Conservation (phyloP, 305 asterid species). For the Ilex paraguariensis region DNA sequence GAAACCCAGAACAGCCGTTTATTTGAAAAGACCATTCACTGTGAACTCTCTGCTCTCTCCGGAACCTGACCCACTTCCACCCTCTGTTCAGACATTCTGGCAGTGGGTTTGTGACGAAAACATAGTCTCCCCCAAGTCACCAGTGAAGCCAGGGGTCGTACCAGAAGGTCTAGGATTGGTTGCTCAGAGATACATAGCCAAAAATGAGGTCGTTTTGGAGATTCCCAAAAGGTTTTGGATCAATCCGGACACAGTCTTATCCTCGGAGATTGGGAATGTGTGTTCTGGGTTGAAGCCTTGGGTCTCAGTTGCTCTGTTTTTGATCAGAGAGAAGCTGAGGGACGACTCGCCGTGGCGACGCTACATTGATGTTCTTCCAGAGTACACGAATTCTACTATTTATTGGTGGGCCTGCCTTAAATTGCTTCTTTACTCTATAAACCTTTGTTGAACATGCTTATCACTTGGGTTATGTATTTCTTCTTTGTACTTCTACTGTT, state of each 20-base stretch:
- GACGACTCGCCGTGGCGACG: slow-evolving; percentile 70
- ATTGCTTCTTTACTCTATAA: background rate
- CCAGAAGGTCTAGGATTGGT: slow-evolving; percentile 92
- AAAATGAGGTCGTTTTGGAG: slow-evolving; percentile 79
- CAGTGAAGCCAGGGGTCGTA: slow-evolving; percentile 73
- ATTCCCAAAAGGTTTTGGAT: slow-evolving; percentile 86
- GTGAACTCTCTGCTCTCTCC: slow-evolving; percentile 33
- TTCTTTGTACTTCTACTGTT: background rate
- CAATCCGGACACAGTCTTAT: slow-evolving; percentile 60
- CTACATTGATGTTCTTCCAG: slow-evolving; percentile 69
- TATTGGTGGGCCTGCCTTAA: slow-evolving; percentile 69
- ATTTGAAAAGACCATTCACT: slow-evolving; percentile 29
- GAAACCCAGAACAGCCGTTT: slow-evolving; percentile 19
- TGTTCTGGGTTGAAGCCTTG: slow-evolving; percentile 86
- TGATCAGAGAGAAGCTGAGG: slow-evolving; percentile 56
- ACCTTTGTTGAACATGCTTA: background rate
- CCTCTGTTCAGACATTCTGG: slow-evolving; percentile 67
- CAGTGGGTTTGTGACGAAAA: slow-evolving; percentile 89
- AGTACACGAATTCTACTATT: slow-evolving; percentile 71
- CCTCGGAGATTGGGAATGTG: slow-evolving; percentile 66
- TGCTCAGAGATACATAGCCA: slow-evolving; percentile 54
- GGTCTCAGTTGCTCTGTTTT: slow-evolving; percentile 73
- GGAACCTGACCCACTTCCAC: slow-evolving; percentile 51
- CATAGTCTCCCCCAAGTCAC: slow-evolving; percentile 68
- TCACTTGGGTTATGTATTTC: background rate